Evolutionary conservation across 441 rosid species (phyloP).

Genomic region (Brassica hybrid): DNA sequence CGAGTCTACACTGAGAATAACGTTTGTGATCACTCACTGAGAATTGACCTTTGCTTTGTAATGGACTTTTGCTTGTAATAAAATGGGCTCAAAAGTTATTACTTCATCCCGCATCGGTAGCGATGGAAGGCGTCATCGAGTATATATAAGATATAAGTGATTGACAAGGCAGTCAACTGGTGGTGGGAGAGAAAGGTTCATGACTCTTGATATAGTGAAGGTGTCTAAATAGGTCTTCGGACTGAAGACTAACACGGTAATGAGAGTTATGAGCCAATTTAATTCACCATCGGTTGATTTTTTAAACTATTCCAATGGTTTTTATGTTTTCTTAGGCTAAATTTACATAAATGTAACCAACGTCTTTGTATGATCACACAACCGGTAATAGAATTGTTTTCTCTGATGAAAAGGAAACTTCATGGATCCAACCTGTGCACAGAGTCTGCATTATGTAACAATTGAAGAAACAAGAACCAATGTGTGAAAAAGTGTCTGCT

Average conservation of each 20-base stretch:
- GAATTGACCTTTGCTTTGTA: not conserved
- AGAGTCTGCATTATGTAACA: not conserved
- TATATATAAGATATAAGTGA: not conserved
- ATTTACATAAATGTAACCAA: too few relatives aligned
- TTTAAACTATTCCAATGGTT: not conserved
- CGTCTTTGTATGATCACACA: not conserved
- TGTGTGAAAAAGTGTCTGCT: not conserved
- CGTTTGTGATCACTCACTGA: too few relatives aligned
- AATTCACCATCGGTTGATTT: not conserved
- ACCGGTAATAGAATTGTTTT: too few relatives aligned
- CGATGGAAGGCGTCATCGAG: not conserved
- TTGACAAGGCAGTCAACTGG: not conserved
- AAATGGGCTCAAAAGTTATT: not conserved
- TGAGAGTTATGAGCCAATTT: not conserved
- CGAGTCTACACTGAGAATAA: too few relatives aligned
- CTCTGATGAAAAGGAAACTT: not conserved
- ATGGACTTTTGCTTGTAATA: not conserved
- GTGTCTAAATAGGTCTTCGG: not conserved
- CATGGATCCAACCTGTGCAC: too few relatives aligned
- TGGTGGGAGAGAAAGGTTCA: not conserved
- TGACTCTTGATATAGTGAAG: not conserved
- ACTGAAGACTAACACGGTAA: not conserved
- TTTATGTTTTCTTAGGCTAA: too few relatives aligned
- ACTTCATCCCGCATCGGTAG: not conserved
- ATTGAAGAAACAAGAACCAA: not conserved